phyloP scores from a whole-genome alignment of 768 basidiomycete species.

The Lepiota venenata region DNA sequence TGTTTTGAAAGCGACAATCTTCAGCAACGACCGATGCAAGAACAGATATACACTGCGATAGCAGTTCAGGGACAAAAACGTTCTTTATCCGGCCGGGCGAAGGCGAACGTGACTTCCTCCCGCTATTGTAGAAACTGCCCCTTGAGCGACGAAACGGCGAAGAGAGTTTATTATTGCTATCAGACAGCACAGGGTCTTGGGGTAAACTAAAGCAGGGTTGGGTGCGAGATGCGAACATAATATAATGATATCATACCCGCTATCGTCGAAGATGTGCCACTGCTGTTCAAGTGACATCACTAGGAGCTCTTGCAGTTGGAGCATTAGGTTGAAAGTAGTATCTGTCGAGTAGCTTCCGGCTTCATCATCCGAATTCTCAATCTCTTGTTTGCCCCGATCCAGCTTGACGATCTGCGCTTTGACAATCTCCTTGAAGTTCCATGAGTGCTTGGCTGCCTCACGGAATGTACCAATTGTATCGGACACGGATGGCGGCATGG shows the following conservation, averaged over 20 bases:
- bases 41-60: conserved; percentile 55
- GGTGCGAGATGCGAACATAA: background rate
- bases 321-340: conserved; percentile 58
- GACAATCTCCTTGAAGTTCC: conserved; percentile 32
- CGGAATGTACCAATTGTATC: conserved; percentile 41
- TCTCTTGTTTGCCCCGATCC: conserved; percentile 15
- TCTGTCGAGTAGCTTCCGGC: conserved; percentile 57
- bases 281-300: conserved; percentile 50
- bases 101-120: conserved; percentile 48
- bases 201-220: background rate
- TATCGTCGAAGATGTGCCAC: conserved; percentile 62
- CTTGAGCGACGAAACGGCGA: conserved; percentile 46
- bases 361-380: conserved; percentile 51
- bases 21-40: conserved; percentile 64
- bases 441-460: conserved; percentile 40
- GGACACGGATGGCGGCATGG: conserved; percentile 49
- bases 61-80: conserved; percentile 45
- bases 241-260: conserved; percentile 26
- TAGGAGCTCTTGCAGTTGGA: conserved; percentile 58
- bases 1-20: conserved; percentile 67
- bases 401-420: conserved; percentile 16
- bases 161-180: conserved; percentile 10
- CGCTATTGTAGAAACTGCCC: conserved; percentile 36
- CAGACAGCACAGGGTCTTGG: background rate
- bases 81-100: conserved; percentile 33